These are phyloP conservation scores for Tremellales sp. DNA, from an alignment of 1,284 basidiomycete species.

Conservation along the genomic window DNA sequence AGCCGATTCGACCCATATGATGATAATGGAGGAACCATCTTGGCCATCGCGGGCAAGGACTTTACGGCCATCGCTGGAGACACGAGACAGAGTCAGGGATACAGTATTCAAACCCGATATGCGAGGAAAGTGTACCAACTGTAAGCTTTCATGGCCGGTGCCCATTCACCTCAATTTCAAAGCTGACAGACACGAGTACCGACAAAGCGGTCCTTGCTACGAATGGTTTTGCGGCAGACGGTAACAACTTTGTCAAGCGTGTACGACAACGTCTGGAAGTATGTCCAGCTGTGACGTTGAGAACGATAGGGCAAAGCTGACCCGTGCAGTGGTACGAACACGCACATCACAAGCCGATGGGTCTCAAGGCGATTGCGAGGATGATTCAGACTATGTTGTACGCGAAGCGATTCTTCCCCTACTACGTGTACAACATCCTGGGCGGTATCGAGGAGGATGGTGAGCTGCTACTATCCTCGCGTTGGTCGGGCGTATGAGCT, in stretches of 20 bases:
- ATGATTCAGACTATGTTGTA: slow-evolving; percentile 96
- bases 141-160: slow-evolving; percentile 28
- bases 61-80: slow-evolving; percentile 92
- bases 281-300: slow-evolving; percentile 17
- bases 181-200: slow-evolving; percentile 57
- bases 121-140: slow-evolving; percentile 61
- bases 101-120: slow-evolving; percentile 91
- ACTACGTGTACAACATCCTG: slow-evolving; percentile 92
- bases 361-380: slow-evolving; percentile 82
- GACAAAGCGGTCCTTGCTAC: slow-evolving; percentile 87
- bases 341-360: slow-evolving; percentile 90
- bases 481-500: neutral
- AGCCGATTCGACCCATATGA: slow-evolving; percentile 75
- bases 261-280: slow-evolving; percentile 90
- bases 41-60: slow-evolving; percentile 86
- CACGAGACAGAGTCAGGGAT: slow-evolving; percentile 89
- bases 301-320: slow-evolving; percentile 4
- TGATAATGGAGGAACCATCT: slow-evolving; percentile 88
- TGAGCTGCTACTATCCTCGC: slow-evolving; percentile 49
- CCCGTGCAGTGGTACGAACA: slow-evolving; percentile 85
- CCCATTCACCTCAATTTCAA: slow-evolving; percentile 1
- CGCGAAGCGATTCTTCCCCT: slow-evolving; percentile 88
- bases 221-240: slow-evolving; percentile 92
- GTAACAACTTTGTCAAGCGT: slow-evolving; percentile 91
- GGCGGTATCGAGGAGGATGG: slow-evolving; percentile 92